These are phyloP conservation scores for Geoglossum cookeanum DNA, from an alignment of 2,329 filamentous ascomycete genomes.

Conservation along the genomic window DNA sequence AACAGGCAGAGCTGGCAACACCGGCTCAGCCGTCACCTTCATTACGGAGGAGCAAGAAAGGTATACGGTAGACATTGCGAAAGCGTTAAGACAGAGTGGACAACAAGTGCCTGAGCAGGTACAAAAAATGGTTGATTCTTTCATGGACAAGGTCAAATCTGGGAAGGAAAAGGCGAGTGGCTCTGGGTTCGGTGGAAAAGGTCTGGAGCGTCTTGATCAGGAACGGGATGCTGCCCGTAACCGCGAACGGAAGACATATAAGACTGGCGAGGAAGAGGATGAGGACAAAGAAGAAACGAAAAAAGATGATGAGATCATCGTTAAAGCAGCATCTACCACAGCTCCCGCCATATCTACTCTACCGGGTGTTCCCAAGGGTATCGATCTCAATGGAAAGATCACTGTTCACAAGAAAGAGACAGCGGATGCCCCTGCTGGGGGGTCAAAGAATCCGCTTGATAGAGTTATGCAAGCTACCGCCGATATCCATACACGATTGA, in stretches of 20 bases:
- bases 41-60: slow-evolving; percentile 82
- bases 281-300: slow-evolving; percentile 55
- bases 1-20: slow-evolving; percentile 87
- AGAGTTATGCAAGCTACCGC: slow-evolving; percentile 80
- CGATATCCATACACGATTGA: slow-evolving; percentile 77
- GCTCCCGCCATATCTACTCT: slow-evolving; percentile 16
- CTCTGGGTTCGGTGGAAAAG: slow-evolving; percentile 87
- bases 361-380: slow-evolving; percentile 32
- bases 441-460: slow-evolving; percentile 49
- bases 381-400: slow-evolving; percentile 48
- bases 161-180: slow-evolving; percentile 72
- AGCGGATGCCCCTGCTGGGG: slow-evolving; percentile 23
- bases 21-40: slow-evolving; percentile 85
- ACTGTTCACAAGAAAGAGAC: slow-evolving; percentile 53
- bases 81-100: slow-evolving; percentile 81
- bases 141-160: slow-evolving; percentile 77
- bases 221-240: slow-evolving; percentile 74
- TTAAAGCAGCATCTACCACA: slow-evolving; percentile 39
- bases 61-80: slow-evolving; percentile 71
- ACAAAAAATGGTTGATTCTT: slow-evolving; percentile 42
- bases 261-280: slow-evolving; percentile 61
- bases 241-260: slow-evolving; percentile 74
- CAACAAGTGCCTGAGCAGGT: slow-evolving; percentile 58
- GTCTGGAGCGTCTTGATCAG: slow-evolving; percentile 76
- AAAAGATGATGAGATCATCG: slow-evolving; percentile 33